Conservation (phyloP, 2,329 filamentous ascomycete species). For the Fusarium equiseti region DNA sequence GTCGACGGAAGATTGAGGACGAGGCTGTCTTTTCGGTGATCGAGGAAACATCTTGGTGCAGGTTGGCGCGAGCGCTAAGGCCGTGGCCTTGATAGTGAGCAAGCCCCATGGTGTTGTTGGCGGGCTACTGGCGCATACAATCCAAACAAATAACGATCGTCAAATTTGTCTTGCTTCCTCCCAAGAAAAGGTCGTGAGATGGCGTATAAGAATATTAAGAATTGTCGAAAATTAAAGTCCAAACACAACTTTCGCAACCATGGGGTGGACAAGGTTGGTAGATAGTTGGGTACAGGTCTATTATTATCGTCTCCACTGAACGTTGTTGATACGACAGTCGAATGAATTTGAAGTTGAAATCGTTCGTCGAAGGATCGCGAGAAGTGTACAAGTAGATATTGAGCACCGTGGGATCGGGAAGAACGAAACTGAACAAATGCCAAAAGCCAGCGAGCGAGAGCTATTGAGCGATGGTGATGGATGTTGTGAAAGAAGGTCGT, state of each 20-base stretch:
- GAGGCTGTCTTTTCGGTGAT: constrained; percentile 12
- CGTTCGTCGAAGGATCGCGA: constrained; percentile 40
- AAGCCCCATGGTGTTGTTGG: constrained; percentile 39
- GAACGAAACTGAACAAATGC: constrained; percentile 21
- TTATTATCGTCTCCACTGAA: constrained; percentile 27
- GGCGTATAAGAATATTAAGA: constrained; percentile 37
- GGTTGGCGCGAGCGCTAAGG: constrained; percentile 48
- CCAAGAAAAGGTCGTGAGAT: constrained; percentile 10
- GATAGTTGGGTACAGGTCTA: constrained; percentile 17
- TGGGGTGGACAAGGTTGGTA: constrained; percentile 21
- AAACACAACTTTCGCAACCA: constrained; percentile 40
- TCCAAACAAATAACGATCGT: constrained; percentile 22
- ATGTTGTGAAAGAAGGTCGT: constrained; percentile 43
- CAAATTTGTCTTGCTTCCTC: constrained; percentile 24
- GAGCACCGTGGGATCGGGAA: constrained; percentile 17
- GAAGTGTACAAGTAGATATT: constrained; percentile 28
- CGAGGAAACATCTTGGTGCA: constrained; percentile 35
- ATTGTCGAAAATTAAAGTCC: constrained; percentile 36
- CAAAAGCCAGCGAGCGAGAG: constrained; percentile 39
- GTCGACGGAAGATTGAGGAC: constrained; percentile 33
- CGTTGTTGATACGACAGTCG: constrained; percentile 25
- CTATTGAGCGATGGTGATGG: constrained; percentile 36
- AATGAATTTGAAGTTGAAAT: constrained; percentile 30
- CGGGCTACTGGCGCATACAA: constrained; percentile 26
- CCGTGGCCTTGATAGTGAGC: constrained; percentile 34